Conservation (phyloP, 2,329 filamentous ascomycete species). For the Penicillium sp. region DNA sequence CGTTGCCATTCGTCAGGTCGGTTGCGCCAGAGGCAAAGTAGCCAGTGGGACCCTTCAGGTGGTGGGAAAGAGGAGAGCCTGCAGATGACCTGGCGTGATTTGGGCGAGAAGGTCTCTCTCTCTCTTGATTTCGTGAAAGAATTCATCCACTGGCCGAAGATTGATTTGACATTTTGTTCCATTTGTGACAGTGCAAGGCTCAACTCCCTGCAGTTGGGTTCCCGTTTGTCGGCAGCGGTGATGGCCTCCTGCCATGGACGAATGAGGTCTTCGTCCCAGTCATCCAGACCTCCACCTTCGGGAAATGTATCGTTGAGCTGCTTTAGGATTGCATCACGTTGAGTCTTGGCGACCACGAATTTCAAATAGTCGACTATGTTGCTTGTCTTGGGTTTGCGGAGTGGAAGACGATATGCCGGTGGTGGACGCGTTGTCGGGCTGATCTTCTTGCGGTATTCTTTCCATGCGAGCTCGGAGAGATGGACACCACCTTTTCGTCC, state of each 20-base stretch:
- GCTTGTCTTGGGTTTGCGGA: constrained; percentile 19
- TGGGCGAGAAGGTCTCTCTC: constrained; percentile 18
- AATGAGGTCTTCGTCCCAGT: constrained; percentile 37
- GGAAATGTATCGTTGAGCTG: constrained; percentile 32
- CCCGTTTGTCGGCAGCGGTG: constrained; percentile 21
- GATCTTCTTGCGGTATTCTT: constrained; percentile 32
- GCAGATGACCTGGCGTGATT: constrained; percentile 29
- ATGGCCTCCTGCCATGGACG: constrained; percentile 29
- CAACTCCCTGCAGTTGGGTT: constrained; percentile 13
- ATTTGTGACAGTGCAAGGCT: constrained; percentile 18
- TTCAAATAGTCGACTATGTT: constrained; percentile 48
- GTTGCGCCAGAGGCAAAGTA: constrained; percentile 36
- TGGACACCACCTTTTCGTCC: constrained; percentile 45
- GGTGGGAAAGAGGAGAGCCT: constrained; percentile 30
- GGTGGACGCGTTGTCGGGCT: constrained; percentile 28
- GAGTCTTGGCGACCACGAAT: constrained; percentile 39
- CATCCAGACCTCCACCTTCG: constrained; percentile 9
- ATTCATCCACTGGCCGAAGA: constrained; percentile 21
- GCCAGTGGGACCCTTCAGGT: constrained; percentile 32
- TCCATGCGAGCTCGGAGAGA: constrained; percentile 42
- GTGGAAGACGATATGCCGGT: constrained; percentile 41
- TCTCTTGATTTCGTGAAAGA: not conserved
- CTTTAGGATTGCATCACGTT: constrained; percentile 29
- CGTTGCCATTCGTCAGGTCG: constrained; percentile 31
- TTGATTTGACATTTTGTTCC: constrained; percentile 17